Percentiles rank a stretch among this genome's conserved stretches.
Conservation (phyloP, 345 rosid species). For the Gossypium ekmanianum region DNA sequence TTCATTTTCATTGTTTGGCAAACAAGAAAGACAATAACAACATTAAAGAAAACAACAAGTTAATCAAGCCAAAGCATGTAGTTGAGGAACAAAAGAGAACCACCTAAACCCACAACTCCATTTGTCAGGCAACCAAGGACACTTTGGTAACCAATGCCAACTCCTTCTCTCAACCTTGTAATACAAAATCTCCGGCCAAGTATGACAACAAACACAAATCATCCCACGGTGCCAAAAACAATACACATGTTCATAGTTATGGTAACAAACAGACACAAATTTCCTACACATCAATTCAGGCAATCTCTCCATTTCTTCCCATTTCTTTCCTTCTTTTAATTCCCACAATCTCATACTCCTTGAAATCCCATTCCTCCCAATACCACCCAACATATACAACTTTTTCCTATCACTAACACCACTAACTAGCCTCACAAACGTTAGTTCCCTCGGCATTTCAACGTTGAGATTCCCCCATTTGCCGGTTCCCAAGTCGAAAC, state of each 20-base stretch:
- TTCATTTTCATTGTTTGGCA: not conserved
- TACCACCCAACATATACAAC: constrained; percentile 74
- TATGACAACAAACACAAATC: constrained; percentile 81
- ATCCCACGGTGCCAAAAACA: constrained; percentile 79
- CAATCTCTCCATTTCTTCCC: constrained; percentile 53
- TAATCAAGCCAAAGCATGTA: constrained; percentile 52
- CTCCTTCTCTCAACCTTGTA: constrained; percentile 58
- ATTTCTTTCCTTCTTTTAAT: constrained; percentile 33
- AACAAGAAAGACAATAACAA: not conserved
- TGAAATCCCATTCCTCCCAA: constrained; percentile 75
- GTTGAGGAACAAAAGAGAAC: constrained; percentile 80
- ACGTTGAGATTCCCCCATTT: constrained; percentile 32
- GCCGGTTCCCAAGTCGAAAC: constrained; percentile 43
- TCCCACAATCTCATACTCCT: constrained; percentile 74
- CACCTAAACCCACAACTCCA: constrained; percentile 91
- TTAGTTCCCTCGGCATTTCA: constrained; percentile 43
- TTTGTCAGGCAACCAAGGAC: constrained; percentile 75
- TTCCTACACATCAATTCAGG: constrained; percentile 78
- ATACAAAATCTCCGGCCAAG: constrained; percentile 92
- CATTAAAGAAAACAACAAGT: not conserved
- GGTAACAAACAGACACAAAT: constrained; percentile 77
- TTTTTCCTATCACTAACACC: constrained; percentile 32
- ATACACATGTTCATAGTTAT: constrained; percentile 75
- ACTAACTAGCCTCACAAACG: constrained; percentile 60
- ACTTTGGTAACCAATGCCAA: constrained; percentile 87